Evolutionary conservation across 805 yeast species (phyloP), one percentile per base, ranked within the genome.

Genomic region (Millerozyma acaciae): DNA sequence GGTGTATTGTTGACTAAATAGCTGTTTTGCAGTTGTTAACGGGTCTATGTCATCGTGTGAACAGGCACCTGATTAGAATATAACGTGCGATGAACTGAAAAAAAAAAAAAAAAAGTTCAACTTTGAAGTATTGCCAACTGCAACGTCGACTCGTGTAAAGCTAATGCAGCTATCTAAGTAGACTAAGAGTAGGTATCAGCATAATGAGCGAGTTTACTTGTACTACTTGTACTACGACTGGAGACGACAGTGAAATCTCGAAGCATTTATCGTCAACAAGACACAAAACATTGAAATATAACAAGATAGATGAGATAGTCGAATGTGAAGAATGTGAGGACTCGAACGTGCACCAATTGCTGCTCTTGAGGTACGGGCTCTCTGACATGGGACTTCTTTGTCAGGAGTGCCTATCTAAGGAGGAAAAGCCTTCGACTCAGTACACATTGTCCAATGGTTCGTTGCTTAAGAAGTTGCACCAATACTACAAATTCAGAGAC

Each of bases 291-390:
- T 65, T 75, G 5, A 35, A 43, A 19, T 61, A 60, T 40, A 50
- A 46, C 5, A 34, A 47, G 0, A 44, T 58, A 2, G 62, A 54
- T 7, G 80, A 75, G 43, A 54, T 51, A 7, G 49, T 78, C 3
- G 65, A 62, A 41, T 78, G 84, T 51, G 81, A 75, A 47, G 74
- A 70, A 26, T 78, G 84, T 51, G 62, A 62, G 14, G 74, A 75
- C 44, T 43, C 63, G 23, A 77, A 75, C 43, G 63, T 78, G 30
- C 80, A 76, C 50, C 71, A 68, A 44, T 55, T 77, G 34, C 65
- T 60, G 32, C 60, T 77, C 28, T 57, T 72, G 6, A 51, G 82
- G 23, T 73, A 65, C 47, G 82, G 78, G 2, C 74, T 78, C 18
- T 65, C 71, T 12, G 80, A 75, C 44, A 70, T 77, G 67, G 51